Base-by-base conservation (phyloP, 306 rosid species). In the Vigna radiata region DNA sequence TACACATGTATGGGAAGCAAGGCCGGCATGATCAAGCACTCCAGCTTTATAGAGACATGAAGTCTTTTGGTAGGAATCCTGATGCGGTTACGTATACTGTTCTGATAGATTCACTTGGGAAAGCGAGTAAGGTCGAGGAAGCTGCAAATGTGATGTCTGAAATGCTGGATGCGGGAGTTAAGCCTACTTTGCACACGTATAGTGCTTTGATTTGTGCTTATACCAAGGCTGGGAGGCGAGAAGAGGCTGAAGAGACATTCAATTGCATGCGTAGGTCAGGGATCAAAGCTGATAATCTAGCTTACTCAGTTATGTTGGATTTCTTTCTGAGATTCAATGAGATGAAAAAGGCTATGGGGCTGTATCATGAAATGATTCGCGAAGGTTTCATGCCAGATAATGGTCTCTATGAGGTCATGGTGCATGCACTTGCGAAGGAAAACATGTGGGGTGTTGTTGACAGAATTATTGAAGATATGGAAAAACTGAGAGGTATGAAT, bases 171-270 rank as follows among this genome's bases (percentile, higher is more conserved):
- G 84, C 86, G 3, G 96, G 96, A 46, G 89, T 94, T 60, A 94
- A 88, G 87, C 98, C 98, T 33, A 89, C 97, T 79, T 73, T 94
- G 86, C 91, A 84, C 76, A 87, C 97, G 0, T 94, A 89, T 72
- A 94, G 97, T 80, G 96, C 98, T 82, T 86, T 94, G 68, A 89
- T 94, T 70, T 94, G 97, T 75, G 96, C 86, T 55, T 94, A 94
- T 88, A 93, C 95, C 23, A 94, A 91, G 84, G 93, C 82, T 59
- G 96, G 97, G 59, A 89, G 62, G 81, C 86, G 82, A 62, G 89
- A 52, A 49, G 91, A 89, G 80, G 97, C 97, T 37, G 91, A 90
- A 69, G 92, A 89, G 74, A 91, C 95, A 9, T 94, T 88, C 84
- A 84, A 88, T 53, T 77, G 87, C 85, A 94, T 94, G 98, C 82